Base-by-base conservation (phyloP, 208 protist genomes). In the Acanthamoeba quina region DNA sequence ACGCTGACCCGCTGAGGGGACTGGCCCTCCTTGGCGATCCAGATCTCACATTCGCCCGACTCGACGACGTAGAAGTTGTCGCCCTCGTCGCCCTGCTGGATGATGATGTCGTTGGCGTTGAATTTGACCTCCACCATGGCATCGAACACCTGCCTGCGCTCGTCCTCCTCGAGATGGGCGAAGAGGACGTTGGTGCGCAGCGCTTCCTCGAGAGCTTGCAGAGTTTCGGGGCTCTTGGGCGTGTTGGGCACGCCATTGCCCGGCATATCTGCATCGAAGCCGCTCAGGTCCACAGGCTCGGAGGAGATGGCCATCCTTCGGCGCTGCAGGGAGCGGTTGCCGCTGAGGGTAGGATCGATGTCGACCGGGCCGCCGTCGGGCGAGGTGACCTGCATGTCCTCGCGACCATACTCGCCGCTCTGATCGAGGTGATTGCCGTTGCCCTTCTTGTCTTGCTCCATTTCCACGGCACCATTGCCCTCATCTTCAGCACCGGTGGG, bases 41-140 rank as follows among this genome's bases (percentile, higher is more conserved):
- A 96, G 41, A 97, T 94, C 64, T 98, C 94, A 72, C 95, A 98
- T 24, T 92, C 60, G 56, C 97, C 97, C 26, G 41, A 29, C n/a
- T 98, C 96, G 21, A 98, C 72, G 21, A 98, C 92, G 89, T 97
- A 98, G 91, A 98, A 98, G n/a, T 94, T 90, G 82, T 98, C 97
- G 62, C 97, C 97, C 90, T 97, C 90, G 29, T 97, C 96, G 31
- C 92, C 96, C 78, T 98, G 96, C 74, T 82, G 70, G 44, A 97
- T 97, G 52, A 97, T 96, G 17, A 94, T 54, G 66, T 95, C 92
- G 86, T 52, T 88, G 11, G 89, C 70, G 26, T 94, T 83, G 82
- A 94, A 95, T 3, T 95, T 41, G 10, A 95, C 95, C 52, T 96
- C 83, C n/a, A 95, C 49, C 94, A 97, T 96, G 29, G 96, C 96